Evolutionary conservation across 1,284 basidiomycete species (phyloP), one percentile per base, ranked within the genome.

Genomic region (Ceratobasidium sp.): DNA sequence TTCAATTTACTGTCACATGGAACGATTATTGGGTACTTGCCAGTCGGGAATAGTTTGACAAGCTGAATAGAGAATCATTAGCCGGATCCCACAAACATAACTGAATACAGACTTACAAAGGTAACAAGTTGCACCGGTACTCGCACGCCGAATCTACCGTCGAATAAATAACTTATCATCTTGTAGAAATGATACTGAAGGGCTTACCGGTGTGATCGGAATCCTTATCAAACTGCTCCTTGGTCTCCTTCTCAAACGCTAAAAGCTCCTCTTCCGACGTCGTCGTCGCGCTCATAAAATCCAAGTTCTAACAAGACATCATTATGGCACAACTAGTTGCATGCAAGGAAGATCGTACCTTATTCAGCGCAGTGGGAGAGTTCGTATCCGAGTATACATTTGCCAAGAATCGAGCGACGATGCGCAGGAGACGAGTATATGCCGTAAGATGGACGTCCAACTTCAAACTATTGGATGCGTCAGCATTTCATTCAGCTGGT

Each of bases 11-110:
- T 20, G 6, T 62, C 13, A 2, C 23, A 26, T 2, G 15, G n/a
- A 13, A 62, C 13, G 6, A 15, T 10, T n/a, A 17, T 13, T 23
- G 9, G 44, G 4, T 12, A 44, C 71, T 3, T 40, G 65, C 93
- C 10, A 95, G 88, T n/a, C 93, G 88, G 33, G 92, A 92, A 82
- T 95, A 95, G 66, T 87, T 90, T 75, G 91, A 90, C 57, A 93
- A 87, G 87, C 93, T 94, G 79, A 0, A 57, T 38, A 56, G 23
- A 46, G 54, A 69, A 7, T 9, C 15, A 48, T 42, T 42, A 33
- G 33, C 84, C 61, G 86, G 81, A 75, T 59, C 64, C 10, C 40
- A 33, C 40, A 70, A 12, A 7, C 57, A 23, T 12, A n/a, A 59
- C 26, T 70, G 54, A 23, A 59, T 23, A 69, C 52, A n/a, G 46